Percentiles rank a stretch among this genome's conserved stretches.
Evolutionary conservation across 2,329 filamentous ascomycete genomes (phyloP).

Genomic region (Pseudogymnoascus sp.): DNA sequence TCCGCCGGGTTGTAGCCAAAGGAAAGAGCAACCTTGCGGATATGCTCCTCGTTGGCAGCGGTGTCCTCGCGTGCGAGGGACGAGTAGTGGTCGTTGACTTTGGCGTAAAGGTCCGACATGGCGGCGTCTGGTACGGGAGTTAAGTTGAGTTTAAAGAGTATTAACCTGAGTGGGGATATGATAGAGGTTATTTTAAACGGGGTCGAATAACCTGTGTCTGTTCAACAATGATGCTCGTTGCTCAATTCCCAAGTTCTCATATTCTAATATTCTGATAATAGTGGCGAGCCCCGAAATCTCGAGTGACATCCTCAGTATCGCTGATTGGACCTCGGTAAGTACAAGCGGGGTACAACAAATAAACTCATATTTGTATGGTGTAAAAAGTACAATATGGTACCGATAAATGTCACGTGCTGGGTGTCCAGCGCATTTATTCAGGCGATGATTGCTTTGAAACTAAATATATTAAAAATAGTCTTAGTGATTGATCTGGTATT

Average conservation of each 20-base stretch:
- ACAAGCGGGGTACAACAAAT: background rate
- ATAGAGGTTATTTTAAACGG: background rate
- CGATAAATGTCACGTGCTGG: background rate
- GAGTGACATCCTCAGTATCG: background rate
- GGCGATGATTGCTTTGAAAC: background rate
- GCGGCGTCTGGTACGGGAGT: background rate
- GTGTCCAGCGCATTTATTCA: no score
- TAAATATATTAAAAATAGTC: background rate
- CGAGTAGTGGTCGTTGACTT: constrained; percentile 10
- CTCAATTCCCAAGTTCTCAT: background rate
- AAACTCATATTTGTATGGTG: no score
- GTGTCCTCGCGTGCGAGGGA: constrained; percentile 8
- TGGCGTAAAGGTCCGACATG: constrained; percentile 3
- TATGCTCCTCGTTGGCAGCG: constrained; percentile 2
- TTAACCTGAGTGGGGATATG: background rate
- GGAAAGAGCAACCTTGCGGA: constrained; percentile 2
- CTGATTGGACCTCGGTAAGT: background rate
- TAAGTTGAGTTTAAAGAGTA: background rate
- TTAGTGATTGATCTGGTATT: background rate
- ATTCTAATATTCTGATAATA: background rate
- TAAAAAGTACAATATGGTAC: background rate
- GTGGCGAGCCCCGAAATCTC: background rate
- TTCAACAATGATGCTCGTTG: background rate
- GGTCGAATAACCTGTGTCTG: background rate
- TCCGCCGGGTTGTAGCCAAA: constrained; percentile 23